Conservation (phyloP, 176 grass and related monocot genomes). For the Triticum timopheevii region DNA sequence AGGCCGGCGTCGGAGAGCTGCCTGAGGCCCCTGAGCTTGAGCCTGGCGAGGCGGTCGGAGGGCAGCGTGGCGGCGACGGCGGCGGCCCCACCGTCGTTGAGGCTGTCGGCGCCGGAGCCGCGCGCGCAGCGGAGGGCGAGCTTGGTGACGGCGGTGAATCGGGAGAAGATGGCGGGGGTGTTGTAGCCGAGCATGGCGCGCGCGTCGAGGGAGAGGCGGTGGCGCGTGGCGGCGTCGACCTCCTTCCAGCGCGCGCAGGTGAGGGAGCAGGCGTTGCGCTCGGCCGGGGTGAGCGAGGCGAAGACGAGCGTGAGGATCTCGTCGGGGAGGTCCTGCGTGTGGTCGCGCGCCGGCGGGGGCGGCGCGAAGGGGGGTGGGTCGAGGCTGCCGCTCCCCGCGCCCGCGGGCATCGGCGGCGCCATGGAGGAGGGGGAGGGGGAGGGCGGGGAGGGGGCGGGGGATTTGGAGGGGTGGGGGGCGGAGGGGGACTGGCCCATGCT, state of each 20-base stretch:
- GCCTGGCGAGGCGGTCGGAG: conserved; percentile 54
- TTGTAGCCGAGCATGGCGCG: conserved; percentile 34
- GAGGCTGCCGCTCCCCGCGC: background rate
- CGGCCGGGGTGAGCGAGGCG: conserved; percentile 50
- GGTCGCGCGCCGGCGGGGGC: conserved; percentile 39
- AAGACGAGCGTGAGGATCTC: conserved; percentile 79
- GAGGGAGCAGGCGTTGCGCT: conserved; percentile 76
- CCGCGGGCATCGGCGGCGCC: conserved; percentile 25
- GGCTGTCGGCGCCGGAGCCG: conserved; percentile 60
- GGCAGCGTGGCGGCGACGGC: conserved; percentile 30
- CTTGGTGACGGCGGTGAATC: conserved; percentile 71
- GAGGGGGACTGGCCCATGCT: conserved; percentile 48
- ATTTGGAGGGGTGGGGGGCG: conserved; percentile 21
- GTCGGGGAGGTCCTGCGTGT: conserved; percentile 88
- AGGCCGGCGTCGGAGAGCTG: conserved; percentile 73
- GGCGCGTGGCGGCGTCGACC: conserved; percentile 61
- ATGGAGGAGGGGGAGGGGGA: conserved; percentile 38
- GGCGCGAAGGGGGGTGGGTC: background rate
- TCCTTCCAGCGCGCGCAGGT: conserved; percentile 67
- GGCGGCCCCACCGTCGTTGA: conserved; percentile 60
- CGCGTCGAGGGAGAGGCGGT: conserved; percentile 63
- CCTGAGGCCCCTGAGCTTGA: conserved; percentile 80
- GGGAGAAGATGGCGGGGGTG: conserved; percentile 36
- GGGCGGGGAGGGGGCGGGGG: conserved; percentile 12
- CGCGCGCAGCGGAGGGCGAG: conserved; percentile 63